These are phyloP conservation scores for Penicillium fuscoglaucum DNA, from an alignment of 2,329 filamentous ascomycete species.

Conservation along the genomic window DNA sequence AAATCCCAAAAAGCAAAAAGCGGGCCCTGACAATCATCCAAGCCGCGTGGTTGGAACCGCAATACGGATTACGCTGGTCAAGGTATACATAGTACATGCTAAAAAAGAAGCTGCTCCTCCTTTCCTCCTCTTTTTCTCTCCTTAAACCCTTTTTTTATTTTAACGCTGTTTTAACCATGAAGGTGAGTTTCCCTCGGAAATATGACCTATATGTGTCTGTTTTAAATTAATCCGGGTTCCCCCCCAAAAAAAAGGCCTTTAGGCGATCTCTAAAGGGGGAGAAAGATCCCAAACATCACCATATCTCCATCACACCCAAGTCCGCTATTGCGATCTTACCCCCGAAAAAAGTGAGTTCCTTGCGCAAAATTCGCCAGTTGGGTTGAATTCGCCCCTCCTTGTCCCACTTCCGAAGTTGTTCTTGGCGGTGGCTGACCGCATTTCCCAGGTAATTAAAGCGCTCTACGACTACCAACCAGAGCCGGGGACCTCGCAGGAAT, in stretches of 20 bases:
- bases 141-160: background rate
- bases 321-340: slow-evolving; percentile 85
- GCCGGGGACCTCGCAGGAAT: slow-evolving; percentile 62
- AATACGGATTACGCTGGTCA: slow-evolving; percentile 15
- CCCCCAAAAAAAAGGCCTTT: slow-evolving; percentile 55
- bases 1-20: slow-evolving; percentile 4
- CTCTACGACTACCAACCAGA: slow-evolving; percentile 88
- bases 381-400: slow-evolving; percentile 2
- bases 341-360: slow-evolving; percentile 76
- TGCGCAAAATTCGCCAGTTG: background rate
- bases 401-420: slow-evolving; percentile 24
- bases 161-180: slow-evolving; percentile 16
- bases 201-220: slow-evolving; percentile 9
- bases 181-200: slow-evolving; percentile 20
- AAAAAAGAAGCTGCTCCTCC: slow-evolving; percentile 10
- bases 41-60: slow-evolving; percentile 21
- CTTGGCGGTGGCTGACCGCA: slow-evolving; percentile 20
- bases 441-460: slow-evolving; percentile 83
- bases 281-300: slow-evolving; percentile 64
- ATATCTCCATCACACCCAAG: slow-evolving; percentile 78
- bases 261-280: slow-evolving; percentile 88
- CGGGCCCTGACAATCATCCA: slow-evolving; percentile 13
- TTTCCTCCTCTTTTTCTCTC: slow-evolving; percentile 11
- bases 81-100: slow-evolving; percentile 2
- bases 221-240: slow-evolving; percentile 16